These are phyloP conservation scores for Chaetomium fimeti DNA, from an alignment of 495 filamentous ascomycete genomes.

Conservation along the genomic window DNA sequence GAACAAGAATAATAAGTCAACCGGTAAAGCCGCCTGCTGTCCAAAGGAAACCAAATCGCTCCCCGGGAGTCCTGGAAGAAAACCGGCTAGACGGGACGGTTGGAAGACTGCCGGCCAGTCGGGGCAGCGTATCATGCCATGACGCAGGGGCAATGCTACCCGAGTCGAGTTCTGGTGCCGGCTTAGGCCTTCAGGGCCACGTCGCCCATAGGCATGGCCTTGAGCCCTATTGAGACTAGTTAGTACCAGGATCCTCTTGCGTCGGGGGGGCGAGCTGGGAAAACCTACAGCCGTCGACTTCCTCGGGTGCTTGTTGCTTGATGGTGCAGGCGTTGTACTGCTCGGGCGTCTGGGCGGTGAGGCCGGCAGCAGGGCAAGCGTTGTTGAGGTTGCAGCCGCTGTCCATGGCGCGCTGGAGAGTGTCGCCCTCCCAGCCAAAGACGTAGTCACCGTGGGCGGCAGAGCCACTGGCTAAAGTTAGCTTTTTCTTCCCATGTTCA, in stretches of 20 bases:
- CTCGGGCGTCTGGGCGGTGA: conserved; percentile 44
- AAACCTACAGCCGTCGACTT: conserved; percentile 52
- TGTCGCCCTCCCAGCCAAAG: conserved; percentile 69
- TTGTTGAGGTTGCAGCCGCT: conserved; percentile 57
- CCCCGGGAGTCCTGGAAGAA: not conserved
- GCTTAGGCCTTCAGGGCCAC: conserved; percentile 31
- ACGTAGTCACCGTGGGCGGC: conserved; percentile 72
- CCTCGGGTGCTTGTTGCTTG: conserved; percentile 50
- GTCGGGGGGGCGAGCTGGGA: not conserved
- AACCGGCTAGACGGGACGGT: not conserved
- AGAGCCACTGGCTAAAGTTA: conserved; percentile 36
- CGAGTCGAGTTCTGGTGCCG: not conserved
- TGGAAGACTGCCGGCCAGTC: not conserved
- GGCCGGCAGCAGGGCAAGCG: conserved; percentile 48
- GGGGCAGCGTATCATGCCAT: not conserved
- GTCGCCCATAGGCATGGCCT: conserved; percentile 52
- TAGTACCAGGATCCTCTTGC: conserved; percentile 1
- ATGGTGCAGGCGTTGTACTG: conserved; percentile 51
- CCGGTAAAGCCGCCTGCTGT: not conserved
- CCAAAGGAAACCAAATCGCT: not conserved
- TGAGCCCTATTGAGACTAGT: conserved; percentile 42
- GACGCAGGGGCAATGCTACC: not conserved
- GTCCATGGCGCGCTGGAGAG: conserved; percentile 64
- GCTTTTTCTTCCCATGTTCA: not conserved
- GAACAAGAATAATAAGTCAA: not conserved